Percentiles rank a stretch among this genome's conserved stretches.
Evolutionary conservation across 805 yeast species (phyloP).

Genomic region (Suhomyces vadensis): DNA sequence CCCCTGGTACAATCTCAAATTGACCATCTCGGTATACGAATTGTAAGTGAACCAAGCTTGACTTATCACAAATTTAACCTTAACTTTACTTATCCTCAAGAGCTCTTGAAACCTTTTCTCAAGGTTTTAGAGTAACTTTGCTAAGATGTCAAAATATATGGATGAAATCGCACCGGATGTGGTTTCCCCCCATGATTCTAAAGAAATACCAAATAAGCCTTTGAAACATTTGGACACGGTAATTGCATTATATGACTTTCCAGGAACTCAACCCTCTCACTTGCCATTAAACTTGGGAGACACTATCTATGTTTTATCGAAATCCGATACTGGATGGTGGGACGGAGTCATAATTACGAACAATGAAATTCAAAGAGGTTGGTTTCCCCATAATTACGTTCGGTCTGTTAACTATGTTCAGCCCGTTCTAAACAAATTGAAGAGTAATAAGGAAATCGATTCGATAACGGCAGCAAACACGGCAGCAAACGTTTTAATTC

Average conservation of each 20-base stretch:
- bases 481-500: slow-evolving; percentile 46
- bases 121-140: not conserved
- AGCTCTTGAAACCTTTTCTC: no score
- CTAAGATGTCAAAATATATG: slow-evolving; percentile 15
- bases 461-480: slow-evolving; percentile 48
- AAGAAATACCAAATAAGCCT: slow-evolving; percentile 21
- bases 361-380: slow-evolving; percentile 62
- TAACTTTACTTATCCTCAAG: no score
- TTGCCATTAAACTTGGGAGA: slow-evolving; percentile 64
- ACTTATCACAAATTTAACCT: no score
- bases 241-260: slow-evolving; percentile 56
- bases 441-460: slow-evolving; percentile 41
- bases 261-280: slow-evolving; percentile 51
- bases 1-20: not conserved
- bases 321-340: slow-evolving; percentile 79
- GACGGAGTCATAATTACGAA: slow-evolving; percentile 58
- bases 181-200: slow-evolving; percentile 29
- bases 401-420: slow-evolving; percentile 46
- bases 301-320: slow-evolving; percentile 65
- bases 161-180: slow-evolving; percentile 46
- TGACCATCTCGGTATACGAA: no score
- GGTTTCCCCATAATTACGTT: slow-evolving; percentile 78
- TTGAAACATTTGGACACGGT: slow-evolving; percentile 55
- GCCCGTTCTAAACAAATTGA: slow-evolving; percentile 40
- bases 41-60: no score